phyloP scores from a whole-genome alignment of 2,329 filamentous ascomycete genomes.

The Annulohypoxylon truncatum region DNA sequence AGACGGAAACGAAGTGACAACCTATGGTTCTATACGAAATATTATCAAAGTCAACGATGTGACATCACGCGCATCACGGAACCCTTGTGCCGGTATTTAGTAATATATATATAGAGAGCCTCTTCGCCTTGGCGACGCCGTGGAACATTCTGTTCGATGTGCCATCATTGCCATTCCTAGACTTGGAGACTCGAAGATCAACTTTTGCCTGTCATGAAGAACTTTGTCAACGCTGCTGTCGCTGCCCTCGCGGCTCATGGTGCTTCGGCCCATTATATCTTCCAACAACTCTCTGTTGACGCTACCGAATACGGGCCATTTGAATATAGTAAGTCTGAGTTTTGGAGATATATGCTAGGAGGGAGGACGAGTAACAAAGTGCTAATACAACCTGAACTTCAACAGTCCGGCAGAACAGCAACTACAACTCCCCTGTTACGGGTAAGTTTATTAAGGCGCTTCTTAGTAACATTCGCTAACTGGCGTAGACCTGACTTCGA shows the following conservation, averaged over 20 bases:
- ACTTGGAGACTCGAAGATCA: not conserved
- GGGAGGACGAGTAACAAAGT: not conserved
- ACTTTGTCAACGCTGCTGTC: slow-evolving; percentile 46
- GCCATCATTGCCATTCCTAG: slow-evolving; percentile 7
- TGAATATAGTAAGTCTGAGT: slow-evolving; percentile 51
- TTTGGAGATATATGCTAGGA: not conserved
- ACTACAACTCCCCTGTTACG: slow-evolving; percentile 62
- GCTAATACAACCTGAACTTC: not conserved
- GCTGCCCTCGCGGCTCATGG: slow-evolving; percentile 49
- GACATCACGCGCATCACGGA: slow-evolving; percentile 23
- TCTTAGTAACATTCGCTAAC: slow-evolving; percentile 19
- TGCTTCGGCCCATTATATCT: slow-evolving; percentile 57
- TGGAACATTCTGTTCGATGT: slow-evolving; percentile 14
- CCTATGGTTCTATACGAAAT: not conserved
- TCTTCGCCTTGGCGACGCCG: slow-evolving; percentile 15
- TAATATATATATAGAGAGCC: slow-evolving; percentile 36
- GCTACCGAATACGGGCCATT: slow-evolving; percentile 50
- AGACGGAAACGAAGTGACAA: slow-evolving; percentile 3
- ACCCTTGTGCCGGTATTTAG: slow-evolving; percentile 18
- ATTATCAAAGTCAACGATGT: slow-evolving; percentile 1
- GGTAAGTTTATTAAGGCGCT: slow-evolving; percentile 33
- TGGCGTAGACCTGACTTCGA: slow-evolving; percentile 51
- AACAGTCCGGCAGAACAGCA: slow-evolving; percentile 58
- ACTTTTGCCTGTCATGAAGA: slow-evolving; percentile 49
- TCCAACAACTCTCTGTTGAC: slow-evolving; percentile 53